Evolutionary conservation across 1,284 basidiomycete genomes (phyloP).

Genomic region (Waitea zeae): DNA sequence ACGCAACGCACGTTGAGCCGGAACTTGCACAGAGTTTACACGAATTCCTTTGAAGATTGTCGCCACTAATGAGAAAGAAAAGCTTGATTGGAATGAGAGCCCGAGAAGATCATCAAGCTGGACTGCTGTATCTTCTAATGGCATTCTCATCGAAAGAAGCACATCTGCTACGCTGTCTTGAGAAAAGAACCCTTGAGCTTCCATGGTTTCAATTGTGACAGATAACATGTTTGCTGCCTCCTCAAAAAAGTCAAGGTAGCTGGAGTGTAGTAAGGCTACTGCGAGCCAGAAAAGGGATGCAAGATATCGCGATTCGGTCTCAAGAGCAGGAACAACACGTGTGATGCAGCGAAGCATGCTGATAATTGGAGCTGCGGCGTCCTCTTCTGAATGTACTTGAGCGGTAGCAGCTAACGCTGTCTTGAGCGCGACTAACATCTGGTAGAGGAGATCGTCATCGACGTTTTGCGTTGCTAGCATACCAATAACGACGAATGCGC

Average conservation of each 20-base stretch:
- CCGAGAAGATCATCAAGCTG: slow-evolving; percentile 62
- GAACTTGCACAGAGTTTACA: slow-evolving; percentile 40
- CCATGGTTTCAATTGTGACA: slow-evolving; percentile 52
- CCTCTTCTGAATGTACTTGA: too few relatives aligned
- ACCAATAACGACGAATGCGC: slow-evolving; percentile 78
- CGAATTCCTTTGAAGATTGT: slow-evolving; percentile 79
- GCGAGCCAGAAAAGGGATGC: slow-evolving; percentile 74
- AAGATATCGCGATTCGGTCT: slow-evolving; percentile 55
- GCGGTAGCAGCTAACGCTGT: slow-evolving; percentile 45
- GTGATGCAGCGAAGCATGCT: slow-evolving; percentile 79
- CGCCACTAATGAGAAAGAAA: slow-evolving; percentile 68
- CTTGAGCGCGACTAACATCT: slow-evolving; percentile 73
- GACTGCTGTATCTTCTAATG: slow-evolving; percentile 48
- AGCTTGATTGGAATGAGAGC: slow-evolving; percentile 63
- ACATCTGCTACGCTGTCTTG: slow-evolving; percentile 34
- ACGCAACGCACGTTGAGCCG: slow-evolving; percentile 38
- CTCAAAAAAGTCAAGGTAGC: slow-evolving; percentile 55
- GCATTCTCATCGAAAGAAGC: slow-evolving; percentile 47
- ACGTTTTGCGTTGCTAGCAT: slow-evolving; percentile 64
- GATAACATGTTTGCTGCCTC: slow-evolving; percentile 54
- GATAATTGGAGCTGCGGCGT: too few relatives aligned
- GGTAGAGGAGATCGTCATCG: slow-evolving; percentile 79
- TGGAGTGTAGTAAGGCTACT: slow-evolving; percentile 64
- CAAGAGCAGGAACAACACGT: slow-evolving; percentile 56
- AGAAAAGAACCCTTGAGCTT: slow-evolving; percentile 36